A percentile compares a stretch with the other conserved stretches of the same genome.
phyloP scores from a whole-genome alignment of 208 protist genomes.

The Trypanosoma congolense region DNA sequence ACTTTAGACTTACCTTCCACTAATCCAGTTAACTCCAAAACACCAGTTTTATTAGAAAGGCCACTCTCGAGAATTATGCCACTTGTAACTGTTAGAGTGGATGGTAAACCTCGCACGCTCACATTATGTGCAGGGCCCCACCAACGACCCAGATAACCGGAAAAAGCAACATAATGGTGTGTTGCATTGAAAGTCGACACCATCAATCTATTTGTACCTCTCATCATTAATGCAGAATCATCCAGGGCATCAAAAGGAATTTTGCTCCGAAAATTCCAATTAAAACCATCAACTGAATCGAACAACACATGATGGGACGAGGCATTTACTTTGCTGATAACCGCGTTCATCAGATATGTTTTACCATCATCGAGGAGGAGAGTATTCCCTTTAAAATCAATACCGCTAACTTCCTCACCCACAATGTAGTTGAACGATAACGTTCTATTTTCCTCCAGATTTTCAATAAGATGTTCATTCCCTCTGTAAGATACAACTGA shows the following conservation, averaged over 20 bases:
- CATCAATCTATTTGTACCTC: slow-evolving; percentile 4
- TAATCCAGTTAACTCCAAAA: slow-evolving; percentile 15
- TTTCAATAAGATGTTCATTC: slow-evolving; percentile 15
- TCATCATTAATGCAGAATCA: slow-evolving; percentile 3
- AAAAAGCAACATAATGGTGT: slow-evolving; percentile 26
- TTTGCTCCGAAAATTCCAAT: slow-evolving; percentile 25
- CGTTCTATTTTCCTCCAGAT: slow-evolving; percentile 2
- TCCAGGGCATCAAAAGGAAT: slow-evolving; percentile 23
- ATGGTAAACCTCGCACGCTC: slow-evolving; percentile 29
- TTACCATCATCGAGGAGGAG: slow-evolving; percentile 27
- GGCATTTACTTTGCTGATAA: slow-evolving; percentile 22
- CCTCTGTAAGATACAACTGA: slow-evolving; percentile 16
- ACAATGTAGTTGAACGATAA: slow-evolving; percentile 14
- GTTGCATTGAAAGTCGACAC: slow-evolving; percentile 12
- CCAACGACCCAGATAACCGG: slow-evolving; percentile 30
- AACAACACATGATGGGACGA: slow-evolving; percentile 21
- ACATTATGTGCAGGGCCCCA: slow-evolving; percentile 34
- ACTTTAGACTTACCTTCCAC: slow-evolving; percentile 11
- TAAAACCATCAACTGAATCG: slow-evolving; percentile 33
- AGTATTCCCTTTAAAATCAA: slow-evolving; percentile 46
- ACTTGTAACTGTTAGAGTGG: slow-evolving; percentile 22
- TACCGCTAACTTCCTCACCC: slow-evolving; percentile 21
- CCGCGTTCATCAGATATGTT: slow-evolving; percentile 43
- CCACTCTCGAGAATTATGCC: slow-evolving; percentile 20
- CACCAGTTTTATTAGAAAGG: slow-evolving; percentile 13